Evolutionary conservation across 495 filamentous ascomycete species (phyloP), one percentile per base, ranked within the genome.

Genomic region (Neurospora sp.): DNA sequence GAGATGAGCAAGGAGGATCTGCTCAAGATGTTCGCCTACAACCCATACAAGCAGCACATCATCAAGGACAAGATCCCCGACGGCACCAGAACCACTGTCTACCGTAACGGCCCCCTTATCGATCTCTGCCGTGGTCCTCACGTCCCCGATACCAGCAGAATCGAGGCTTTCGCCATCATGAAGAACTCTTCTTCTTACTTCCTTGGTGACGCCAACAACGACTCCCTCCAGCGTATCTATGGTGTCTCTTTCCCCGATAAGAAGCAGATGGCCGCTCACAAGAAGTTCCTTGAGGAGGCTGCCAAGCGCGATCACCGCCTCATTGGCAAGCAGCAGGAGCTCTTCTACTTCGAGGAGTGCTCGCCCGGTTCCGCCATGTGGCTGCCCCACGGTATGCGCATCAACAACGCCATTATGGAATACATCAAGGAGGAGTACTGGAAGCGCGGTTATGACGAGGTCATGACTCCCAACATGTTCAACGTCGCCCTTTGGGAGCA

Each of bases 241-340:
- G 96, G 95, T 77, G 90, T 99, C 70, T 96, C 94, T 35, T 99
- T 98, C 83, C 96, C 96, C 0, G 95, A 98, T 80, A 98, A 98
- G 87, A 96, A 97, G 86, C 86, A 86, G 77, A 92, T 98, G 87
- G 87, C 90, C 16, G 94, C 95, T 75, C 92, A 97, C 83, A 89
- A 95, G 83, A 93, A 95, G 74, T 95, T 96, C 81, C 83, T 99
- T 9, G 96, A 97, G 80, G 96, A 98, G 80, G 96, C 96, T 10
- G 94, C 95, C 62, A 97, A 97, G 87, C 90, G 96, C 74, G 95
- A 98, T 79, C 96, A 99, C 75, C 85, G 94, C 40, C 90, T 91
- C 82, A 92, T 99, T 75, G 96, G 95, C 71, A 92, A 90, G 76
- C 95, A 97, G 46, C 96, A 99, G 78, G 95, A 99, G 79, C 89